Evolutionary conservation across 768 basidiomycete species (phyloP).

Genomic region (Leccinum longicurvipes): DNA sequence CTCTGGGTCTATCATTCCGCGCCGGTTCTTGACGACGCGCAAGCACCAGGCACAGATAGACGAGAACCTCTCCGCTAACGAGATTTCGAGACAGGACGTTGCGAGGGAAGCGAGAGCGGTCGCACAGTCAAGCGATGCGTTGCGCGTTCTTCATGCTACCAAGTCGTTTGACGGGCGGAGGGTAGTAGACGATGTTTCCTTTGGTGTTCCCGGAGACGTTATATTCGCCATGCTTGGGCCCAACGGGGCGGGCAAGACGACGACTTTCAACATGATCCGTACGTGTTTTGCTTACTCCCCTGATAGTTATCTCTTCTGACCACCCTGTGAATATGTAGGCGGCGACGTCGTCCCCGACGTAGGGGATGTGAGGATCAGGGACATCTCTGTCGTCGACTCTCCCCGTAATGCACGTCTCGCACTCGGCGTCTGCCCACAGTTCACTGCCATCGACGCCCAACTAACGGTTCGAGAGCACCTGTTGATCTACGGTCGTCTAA

Average conservation of each 20-base stretch:
- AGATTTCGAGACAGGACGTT: slow-evolving; percentile 47
- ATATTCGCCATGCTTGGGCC: slow-evolving; percentile 75
- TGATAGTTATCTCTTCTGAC: background rate
- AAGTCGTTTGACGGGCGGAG: slow-evolving; percentile 55
- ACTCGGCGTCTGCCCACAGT: slow-evolving; percentile 81
- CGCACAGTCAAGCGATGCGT: slow-evolving; percentile 47
- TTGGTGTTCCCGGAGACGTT: slow-evolving; percentile 60
- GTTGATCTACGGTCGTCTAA: slow-evolving; percentile 66
- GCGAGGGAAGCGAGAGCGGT: slow-evolving; percentile 49
- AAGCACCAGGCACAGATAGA: slow-evolving; percentile 12
- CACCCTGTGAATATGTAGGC: slow-evolving; percentile 36
- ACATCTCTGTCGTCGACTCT: slow-evolving; percentile 60
- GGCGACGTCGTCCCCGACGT: slow-evolving; percentile 64
- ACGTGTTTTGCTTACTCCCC: slow-evolving; percentile 22
- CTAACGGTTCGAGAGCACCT: slow-evolving; percentile 78
- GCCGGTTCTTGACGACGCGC: slow-evolving; percentile 30
- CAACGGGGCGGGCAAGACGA: slow-evolving; percentile 83
- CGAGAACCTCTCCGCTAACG: slow-evolving; percentile 11
- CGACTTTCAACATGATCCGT: slow-evolving; percentile 80
- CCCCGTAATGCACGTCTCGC: slow-evolving; percentile 62
- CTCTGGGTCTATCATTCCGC: slow-evolving; percentile 56
- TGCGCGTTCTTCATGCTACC: slow-evolving; percentile 60
- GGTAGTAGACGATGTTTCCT: slow-evolving; percentile 72
- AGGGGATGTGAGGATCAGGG: slow-evolving; percentile 69
- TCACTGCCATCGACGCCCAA: slow-evolving; percentile 78